Base-by-base conservation (phyloP, 2,329 filamentous ascomycete species). In the Talaromyces sp. region DNA sequence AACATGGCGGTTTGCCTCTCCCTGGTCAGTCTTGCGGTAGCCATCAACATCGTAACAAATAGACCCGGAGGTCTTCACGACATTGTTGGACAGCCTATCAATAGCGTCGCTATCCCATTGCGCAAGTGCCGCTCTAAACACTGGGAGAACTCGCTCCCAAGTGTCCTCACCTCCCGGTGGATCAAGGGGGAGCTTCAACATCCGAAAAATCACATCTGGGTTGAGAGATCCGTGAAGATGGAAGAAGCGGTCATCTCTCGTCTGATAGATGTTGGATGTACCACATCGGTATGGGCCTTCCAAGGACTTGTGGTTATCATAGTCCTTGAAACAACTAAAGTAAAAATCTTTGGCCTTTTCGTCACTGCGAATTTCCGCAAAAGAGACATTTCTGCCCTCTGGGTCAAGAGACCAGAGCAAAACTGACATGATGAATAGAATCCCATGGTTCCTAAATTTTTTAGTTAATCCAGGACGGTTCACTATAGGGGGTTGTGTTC, bases 391-490 rank as follows among this genome's bases (percentile, higher is more conserved):
- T n/a, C 44, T 44, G 27, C 56, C 56, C n/a, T 58, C 56, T 52
- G 56, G 56, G 33, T 58, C 56, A 6, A 58, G 30, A 34, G 56
- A 58, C 56, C 56, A 58, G 8, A 58, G 44, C 31, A 58, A 51
- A n/a, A 58, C 42, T 36, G 57, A 59, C 57, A 59, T 59, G 4
- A 59, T 53, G 27, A 59, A 59, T 16, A 59, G 14, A 6, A 58
- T 34, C n/a, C 42, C 56, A 52, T 58, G 56, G 14, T 58, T 50
- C 23, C 44, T 47, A 47, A 8, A 47, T 10, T 10, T 27, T 47
- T 27, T 9, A 9, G 23, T 27, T 12, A 47, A 10, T 47, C 12
- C 8, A 47, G 23, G 18, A 14, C 4, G 8, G n/a, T 4, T 47
- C 10, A 23, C 5, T 3, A 27, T 23, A 3, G n/a, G 12, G 12